phyloP scores from a whole-genome alignment of 768 basidiomycete species.

The Leccinum subtestaceum region DNA sequence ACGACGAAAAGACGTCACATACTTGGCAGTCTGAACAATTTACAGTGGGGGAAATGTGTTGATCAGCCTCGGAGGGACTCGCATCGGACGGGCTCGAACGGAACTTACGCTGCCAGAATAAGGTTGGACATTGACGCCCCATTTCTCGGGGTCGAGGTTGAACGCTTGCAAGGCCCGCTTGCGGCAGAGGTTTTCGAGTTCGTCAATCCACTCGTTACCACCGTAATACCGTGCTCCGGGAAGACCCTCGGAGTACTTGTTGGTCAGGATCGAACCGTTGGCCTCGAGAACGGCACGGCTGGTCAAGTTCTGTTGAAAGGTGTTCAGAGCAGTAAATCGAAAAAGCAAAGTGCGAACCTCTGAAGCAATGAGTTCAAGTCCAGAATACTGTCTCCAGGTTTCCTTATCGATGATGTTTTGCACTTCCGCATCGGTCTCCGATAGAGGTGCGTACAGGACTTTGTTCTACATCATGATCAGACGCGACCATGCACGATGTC shows the following conservation, averaged over 20 bases:
- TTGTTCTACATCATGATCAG: slow-evolving; percentile 65
- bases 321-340: neutral
- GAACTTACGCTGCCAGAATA: slow-evolving; percentile 87
- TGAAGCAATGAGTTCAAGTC: slow-evolving; percentile 97
- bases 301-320: slow-evolving; percentile 76
- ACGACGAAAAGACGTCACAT: slow-evolving; percentile 26
- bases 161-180: slow-evolving; percentile 95
- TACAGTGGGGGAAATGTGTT: neutral
- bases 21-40: slow-evolving; percentile 83
- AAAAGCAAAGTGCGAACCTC: slow-evolving; percentile 57
- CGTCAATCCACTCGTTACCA: slow-evolving; percentile 97
- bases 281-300: slow-evolving; percentile 95
- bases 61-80: slow-evolving; percentile 10
- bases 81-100: slow-evolving; percentile 13
- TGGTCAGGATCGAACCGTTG: slow-evolving; percentile 97
- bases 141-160: slow-evolving; percentile 86
- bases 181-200: slow-evolving; percentile 92
- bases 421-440: slow-evolving; percentile 91
- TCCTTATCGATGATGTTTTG: slow-evolving; percentile 98
- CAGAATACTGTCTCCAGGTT: slow-evolving; percentile 97
- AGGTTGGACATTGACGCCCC: slow-evolving; percentile 99
- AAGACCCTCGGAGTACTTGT: slow-evolving; percentile 99
- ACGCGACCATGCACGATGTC: neutral
- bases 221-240: slow-evolving; percentile 97
- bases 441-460: slow-evolving; percentile 80